Evolutionary conservation across 257 asterid species (phyloP).

Genomic region (Solanum tarijense): DNA sequence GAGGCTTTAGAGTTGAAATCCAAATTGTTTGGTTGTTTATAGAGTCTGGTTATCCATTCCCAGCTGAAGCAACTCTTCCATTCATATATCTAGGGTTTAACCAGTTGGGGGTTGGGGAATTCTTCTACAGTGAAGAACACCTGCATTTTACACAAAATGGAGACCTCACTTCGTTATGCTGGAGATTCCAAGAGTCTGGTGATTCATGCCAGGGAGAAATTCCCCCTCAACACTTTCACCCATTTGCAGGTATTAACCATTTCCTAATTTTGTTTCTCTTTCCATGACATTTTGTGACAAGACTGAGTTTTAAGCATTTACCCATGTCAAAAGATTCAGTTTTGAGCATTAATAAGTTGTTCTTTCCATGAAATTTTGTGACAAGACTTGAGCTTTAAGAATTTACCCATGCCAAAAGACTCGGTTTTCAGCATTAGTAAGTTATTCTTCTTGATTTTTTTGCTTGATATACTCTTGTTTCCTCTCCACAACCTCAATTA

Average conservation of each 20-base stretch:
- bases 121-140: not conserved
- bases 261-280: not conserved
- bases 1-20: not conserved
- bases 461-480: not conserved
- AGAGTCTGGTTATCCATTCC: not conserved
- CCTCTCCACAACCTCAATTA: not conserved
- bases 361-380: not conserved
- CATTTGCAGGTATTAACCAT: slow-evolving; percentile 43
- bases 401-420: not conserved
- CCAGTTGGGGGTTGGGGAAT: not conserved
- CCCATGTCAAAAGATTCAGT: not conserved
- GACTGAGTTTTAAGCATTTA: not conserved
- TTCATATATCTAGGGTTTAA: not conserved
- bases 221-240: slow-evolving; percentile 38
- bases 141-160: slow-evolving; percentile 29
- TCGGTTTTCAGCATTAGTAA: not conserved
- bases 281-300: not conserved
- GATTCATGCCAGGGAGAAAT: slow-evolving; percentile 77
- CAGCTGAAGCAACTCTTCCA: not conserved
- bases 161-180: slow-evolving; percentile 71
- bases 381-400: not conserved
- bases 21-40: not conserved
- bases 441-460: not conserved
- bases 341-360: not conserved
- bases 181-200: slow-evolving; percentile 65